phyloP scores from a whole-genome alignment of 352 stramenopile species.

The Blastocystis hominis region DNA sequence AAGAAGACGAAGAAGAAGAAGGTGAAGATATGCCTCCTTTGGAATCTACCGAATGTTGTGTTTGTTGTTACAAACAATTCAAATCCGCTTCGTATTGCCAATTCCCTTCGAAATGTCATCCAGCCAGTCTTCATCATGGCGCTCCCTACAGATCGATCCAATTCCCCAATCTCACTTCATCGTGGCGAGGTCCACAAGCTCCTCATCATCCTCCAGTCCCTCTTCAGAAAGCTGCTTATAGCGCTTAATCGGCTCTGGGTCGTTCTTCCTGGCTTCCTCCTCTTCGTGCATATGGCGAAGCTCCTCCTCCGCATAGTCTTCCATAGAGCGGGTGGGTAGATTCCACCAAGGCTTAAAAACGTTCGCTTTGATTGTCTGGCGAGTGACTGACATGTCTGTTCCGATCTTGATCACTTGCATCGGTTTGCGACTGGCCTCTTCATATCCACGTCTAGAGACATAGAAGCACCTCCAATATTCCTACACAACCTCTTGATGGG shows the following conservation, averaged over 20 bases:
- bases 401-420: conserved; percentile 50
- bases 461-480: neutral
- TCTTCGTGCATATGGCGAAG: conserved; percentile 48
- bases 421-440: conserved; percentile 9
- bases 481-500: conserved; percentile 1
- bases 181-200: conserved; percentile 38
- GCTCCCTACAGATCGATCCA: neutral
- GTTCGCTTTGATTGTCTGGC: conserved; percentile 33
- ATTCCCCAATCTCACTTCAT: neutral
- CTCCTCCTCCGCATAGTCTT: conserved; percentile 53
- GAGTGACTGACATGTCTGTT: conserved; percentile 24
- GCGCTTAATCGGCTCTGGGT: neutral
- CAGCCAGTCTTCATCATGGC: conserved; percentile 48
- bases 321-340: conserved; percentile 43
- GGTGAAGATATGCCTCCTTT: conserved; percentile 40
- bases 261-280: neutral
- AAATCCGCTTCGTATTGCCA: conserved; percentile 57
- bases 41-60: neutral
- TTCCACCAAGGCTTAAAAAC: conserved; percentile 56
- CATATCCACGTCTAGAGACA: neutral
- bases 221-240: conserved; percentile 50
- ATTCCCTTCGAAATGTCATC: conserved; percentile 47
- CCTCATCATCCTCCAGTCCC: conserved; percentile 48
- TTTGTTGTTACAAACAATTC: conserved; percentile 41
- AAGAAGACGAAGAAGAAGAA: neutral